Base-by-base conservation (phyloP, 2,329 filamentous ascomycete species). In the Alternaria alternata region DNA sequence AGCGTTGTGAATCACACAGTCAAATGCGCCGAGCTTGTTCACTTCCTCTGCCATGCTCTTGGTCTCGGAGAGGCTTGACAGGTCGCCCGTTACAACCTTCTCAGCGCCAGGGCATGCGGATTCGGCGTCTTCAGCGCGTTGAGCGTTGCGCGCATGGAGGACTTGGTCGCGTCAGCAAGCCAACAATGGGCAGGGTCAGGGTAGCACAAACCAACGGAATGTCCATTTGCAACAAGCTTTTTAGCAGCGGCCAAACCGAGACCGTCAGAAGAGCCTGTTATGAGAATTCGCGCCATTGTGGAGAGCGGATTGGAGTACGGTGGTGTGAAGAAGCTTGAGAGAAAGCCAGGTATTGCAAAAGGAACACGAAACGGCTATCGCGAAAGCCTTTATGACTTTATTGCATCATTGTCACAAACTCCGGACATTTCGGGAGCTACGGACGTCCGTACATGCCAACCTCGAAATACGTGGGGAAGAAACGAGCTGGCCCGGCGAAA, bases 211-310 rank as follows among this genome's bases (percentile, higher is more conserved):
- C 46, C 30, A 18, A 88, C 85, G 5, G 81, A 76, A 72, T 88
- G 86, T 44, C 86, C 86, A 54, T 81, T 80, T 4, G 81, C 75
- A 48, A 82, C 66, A 28, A 88, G 82, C 7, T 79, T 76, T 59
- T 82, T 79, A 38, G 86, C 86, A 1, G 85, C 81, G 1, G 81
- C 76, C 24, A 80, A 80, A 55, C 86, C 86, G 34, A 88, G 81
- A 60, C 86, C 86, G 68, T 88, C 86, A 12, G 83, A 82, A 22
- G 85, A 87, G 46, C 86, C 86, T 8, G 86, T 88, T 60, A 88
- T 86, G 54, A 84, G 72, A 61, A 85, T 82, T 28, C 81, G 78
- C 43, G 75, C 80, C 81, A 83, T 83, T 11, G n/a, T 42, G 12
- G 14, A 22, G n/a, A n/a, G 7, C 8, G 12, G 11, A 30, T 46